phyloP scores from a whole-genome alignment of 2,329 filamentous ascomycete genomes.

The Teratosphaeria viscida region DNA sequence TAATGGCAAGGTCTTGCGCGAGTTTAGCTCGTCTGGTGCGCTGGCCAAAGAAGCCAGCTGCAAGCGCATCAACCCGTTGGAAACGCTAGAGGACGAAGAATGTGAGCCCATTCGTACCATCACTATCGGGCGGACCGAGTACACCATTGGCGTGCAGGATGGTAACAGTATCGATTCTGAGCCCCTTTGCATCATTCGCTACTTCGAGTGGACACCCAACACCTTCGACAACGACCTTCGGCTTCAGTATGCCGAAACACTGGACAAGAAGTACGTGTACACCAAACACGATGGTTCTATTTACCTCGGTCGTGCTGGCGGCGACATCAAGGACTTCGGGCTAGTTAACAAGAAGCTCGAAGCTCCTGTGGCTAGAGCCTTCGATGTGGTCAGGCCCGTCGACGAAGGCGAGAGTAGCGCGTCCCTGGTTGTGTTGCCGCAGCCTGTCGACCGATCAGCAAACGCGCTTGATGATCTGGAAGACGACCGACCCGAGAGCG shows the following conservation, averaged over 20 bases:
- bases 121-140: constrained; percentile 77
- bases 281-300: constrained; percentile 76
- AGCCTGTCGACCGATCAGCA: constrained; percentile 57
- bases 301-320: constrained; percentile 44
- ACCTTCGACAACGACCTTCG: constrained; percentile 81
- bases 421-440: constrained; percentile 74
- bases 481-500: constrained; percentile 31
- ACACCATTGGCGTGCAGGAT: constrained; percentile 76
- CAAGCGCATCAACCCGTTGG: constrained; percentile 53
- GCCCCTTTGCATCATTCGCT: constrained; percentile 78
- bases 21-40: constrained; percentile 67
- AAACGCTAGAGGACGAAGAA: constrained; percentile 48
- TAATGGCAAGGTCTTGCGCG: constrained; percentile 71
- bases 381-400: constrained; percentile 40
- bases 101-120: constrained; percentile 73
- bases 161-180: constrained; percentile 51
- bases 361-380: constrained; percentile 22
- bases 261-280: constrained; percentile 83
- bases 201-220: constrained; percentile 91
- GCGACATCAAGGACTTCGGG: constrained; percentile 52
- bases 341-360: constrained; percentile 21
- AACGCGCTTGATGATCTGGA: constrained; percentile 17
- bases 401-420: constrained; percentile 55
- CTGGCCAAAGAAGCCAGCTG: constrained; percentile 62
- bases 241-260: constrained; percentile 68